Base-by-base conservation (phyloP, 345 rosid genomes). In the Toxicodendron radicans region DNA sequence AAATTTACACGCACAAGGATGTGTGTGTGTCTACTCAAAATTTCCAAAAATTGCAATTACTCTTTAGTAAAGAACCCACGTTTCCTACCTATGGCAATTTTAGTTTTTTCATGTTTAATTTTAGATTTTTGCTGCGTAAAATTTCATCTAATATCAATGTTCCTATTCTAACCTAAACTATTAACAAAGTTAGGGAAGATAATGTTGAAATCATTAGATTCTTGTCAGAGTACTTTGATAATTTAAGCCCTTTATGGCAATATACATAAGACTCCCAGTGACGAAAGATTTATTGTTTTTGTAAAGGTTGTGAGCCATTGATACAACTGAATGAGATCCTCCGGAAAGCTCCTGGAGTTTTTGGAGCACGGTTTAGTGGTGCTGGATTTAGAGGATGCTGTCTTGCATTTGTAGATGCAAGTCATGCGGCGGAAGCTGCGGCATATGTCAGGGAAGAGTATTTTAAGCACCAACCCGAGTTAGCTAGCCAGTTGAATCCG, bases 371-470 rank as follows among this genome's bases (percentile, higher is more conserved):
- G 32, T 92, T 92, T 81, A 91, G 99, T 71, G 99, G 98, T 38
- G 99, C 98, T 10, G 97, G 98, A 54, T 92, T 95, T 68, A 81
- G 98, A 80, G 99, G 97, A 57, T 92, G 98, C 75, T 95, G 99
- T 73, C 66, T 95, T 3, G 98, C 94, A 56, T 79, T 92, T 46
- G 97, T 90, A 30, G 92, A 85, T 49, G 82, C 87, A 13, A 82
- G 76, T 56, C 73, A 53, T 33, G 95, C 98, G 1, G 46, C 83
- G 48, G 91, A 78, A 79, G 99, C 97, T 30, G 93, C 88, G 43
- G 46, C 83, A 48, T 91, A 84, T 70, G 90, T 92, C 41, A 82
- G 75, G 82, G 71, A 75, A 21, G 94, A 91, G 74, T 91, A 95
- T 73, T 64, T 51, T 12, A 88, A 83, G 73, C 68, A 81, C 53